Base-by-base conservation (phyloP, 2,329 filamentous ascomycete species). In the Colletotrichum somersetense region DNA sequence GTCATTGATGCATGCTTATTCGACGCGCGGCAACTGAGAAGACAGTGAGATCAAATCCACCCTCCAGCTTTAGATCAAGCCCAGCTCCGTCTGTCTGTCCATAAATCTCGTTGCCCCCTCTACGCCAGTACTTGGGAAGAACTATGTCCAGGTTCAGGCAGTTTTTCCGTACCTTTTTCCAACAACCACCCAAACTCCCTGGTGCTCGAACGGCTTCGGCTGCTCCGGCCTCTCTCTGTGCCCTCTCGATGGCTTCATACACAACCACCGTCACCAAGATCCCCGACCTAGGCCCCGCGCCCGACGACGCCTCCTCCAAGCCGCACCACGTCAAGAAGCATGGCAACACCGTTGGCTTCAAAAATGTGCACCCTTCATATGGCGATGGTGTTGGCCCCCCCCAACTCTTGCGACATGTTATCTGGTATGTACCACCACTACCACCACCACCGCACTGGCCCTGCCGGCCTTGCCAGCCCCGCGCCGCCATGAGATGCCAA, bases 331-430 rank as follows among this genome's bases (percentile, higher is more conserved):
- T 88, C 62, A 79, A 83, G 70, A 80, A 79, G 62, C 74, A 80
- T 53, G 85, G 86, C 53, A 76, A 72, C 33, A 74, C 83, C 26
- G 77, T 82, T 58, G 82, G 82, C 71, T 89, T 89, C 77, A 80
- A 80, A 69, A 89, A 89, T 73, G 83, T 85, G 0, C 83, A 89
- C 63, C 83, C 85, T n/a, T 89, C 87, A 0, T 85, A 79, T 67
- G 76, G 72, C 3, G 61, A 75, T 11, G 59, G 66, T 26, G 73
- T 73, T 2, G 61, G 73, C 20, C 53, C 74, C 1, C 66, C 72
- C 30, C 76, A 75, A 20, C 77, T 81, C 7, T 14, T 82, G 0
- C 74, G 73, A 35, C 79, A 78, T n/a, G 76, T 85, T 2, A 23
- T 84, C 33, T 81, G 79, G 84, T 85, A 76, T 18, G 82, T 76